Base-by-base conservation (phyloP, 2,329 filamentous ascomycete species). In the Colletotrichum camelliae region DNA sequence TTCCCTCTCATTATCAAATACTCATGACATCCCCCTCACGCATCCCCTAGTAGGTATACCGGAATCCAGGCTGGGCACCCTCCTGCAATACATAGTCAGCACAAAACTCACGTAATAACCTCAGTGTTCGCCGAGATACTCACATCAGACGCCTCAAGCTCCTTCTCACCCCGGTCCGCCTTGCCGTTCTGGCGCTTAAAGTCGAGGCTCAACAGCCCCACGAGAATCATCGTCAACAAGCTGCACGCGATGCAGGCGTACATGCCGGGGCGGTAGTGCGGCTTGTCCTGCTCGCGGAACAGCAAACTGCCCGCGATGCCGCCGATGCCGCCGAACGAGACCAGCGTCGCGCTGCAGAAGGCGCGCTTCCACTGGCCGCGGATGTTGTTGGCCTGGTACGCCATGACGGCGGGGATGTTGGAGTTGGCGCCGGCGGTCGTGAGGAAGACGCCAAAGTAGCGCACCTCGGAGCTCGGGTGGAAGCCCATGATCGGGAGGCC, bases 281-380 rank as follows among this genome's bases (percentile, higher is more conserved):
- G 89, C 10, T 82, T 80, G 80, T 93, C 91, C 83, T 92, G 81
- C 70, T 85, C 81, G 79, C 92, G 89, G 85, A 96, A 97, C 13
- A 96, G 92, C 72, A 95, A 87, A 78, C 91, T 91, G 31, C 94
- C 94, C 1, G 91, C 91, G 77, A 97, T 97, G 39, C 95, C 95
- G 48, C 95, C 95, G 31, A 97, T 87, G 4, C 94, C 94, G 9
- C 94, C 94, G 66, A 94, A 91, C 2, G 93, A 94, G 5, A 97
- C 93, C 3, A 96, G 89, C 0, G 93, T 93, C 4, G 95, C 94
- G 75, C 92, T 94, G 82, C 92, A 93, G 79, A 97, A 93, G 1
- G 95, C 95, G 64, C 95, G 91, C 86, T 96, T 97, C 94, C 95
- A 97, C 85, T 97, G 95, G 0, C 95, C 95, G 69, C 94, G 92